Evolutionary conservation across 495 filamentous ascomycete species (phyloP).

Genomic region (Cladorrhinum samala): DNA sequence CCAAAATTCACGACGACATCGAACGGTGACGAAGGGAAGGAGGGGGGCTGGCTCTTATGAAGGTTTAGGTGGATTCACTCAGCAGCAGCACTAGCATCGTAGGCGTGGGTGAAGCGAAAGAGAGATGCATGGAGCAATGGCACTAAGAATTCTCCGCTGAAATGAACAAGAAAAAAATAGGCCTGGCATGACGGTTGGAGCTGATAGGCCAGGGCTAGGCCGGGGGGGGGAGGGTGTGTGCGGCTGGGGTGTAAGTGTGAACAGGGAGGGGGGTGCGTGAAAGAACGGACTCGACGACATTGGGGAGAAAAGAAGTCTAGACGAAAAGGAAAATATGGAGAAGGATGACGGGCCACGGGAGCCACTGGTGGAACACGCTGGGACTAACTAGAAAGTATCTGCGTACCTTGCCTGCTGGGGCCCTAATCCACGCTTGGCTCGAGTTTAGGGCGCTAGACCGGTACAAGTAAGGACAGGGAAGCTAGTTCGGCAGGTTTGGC

Average conservation of each 20-base stretch:
- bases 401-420: constrained; percentile 15
- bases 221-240: constrained; percentile 1
- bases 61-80: constrained; percentile 15
- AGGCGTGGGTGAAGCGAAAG: constrained; percentile 7
- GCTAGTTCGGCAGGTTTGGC: constrained; percentile 22
- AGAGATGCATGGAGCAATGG: constrained; percentile 18
- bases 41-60: constrained; percentile 13
- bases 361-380: not conserved
- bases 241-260: not conserved
- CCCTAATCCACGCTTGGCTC: not conserved
- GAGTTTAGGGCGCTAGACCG: constrained; percentile 10
- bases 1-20: constrained; percentile 10
- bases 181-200: constrained; percentile 4
- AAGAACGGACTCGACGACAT: too few species aligned
- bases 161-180: constrained; percentile 14
- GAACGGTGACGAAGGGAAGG: constrained; percentile 7
- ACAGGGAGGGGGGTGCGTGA: not conserved
- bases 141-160: constrained; percentile 22
- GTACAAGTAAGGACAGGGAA: constrained; percentile 14
- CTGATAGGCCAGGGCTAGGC: constrained; percentile 10
- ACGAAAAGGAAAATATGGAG: constrained; percentile 5
- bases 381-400: constrained; percentile 7
- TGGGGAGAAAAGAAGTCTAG: constrained; percentile 4
- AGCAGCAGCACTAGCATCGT: constrained; percentile 8
- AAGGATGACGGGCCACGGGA: not conserved